Evolutionary conservation across 2,329 filamentous ascomycete species (phyloP), one percentile per base, ranked within the genome.

Genomic region (Apiospora arundinis): DNA sequence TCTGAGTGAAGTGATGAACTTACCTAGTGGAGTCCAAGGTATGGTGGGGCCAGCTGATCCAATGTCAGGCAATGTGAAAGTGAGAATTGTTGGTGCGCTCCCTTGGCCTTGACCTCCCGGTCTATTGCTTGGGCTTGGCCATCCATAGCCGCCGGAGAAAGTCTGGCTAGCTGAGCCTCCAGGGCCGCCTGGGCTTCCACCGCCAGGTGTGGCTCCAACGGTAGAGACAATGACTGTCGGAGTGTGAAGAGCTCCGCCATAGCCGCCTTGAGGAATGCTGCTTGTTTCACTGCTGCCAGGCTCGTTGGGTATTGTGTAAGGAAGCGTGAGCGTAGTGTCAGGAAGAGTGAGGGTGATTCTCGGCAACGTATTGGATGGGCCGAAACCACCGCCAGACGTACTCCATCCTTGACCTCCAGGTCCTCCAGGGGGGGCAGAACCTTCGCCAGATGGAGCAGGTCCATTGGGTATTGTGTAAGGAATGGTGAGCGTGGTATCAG

Each of bases 141-240:
- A 63, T 42, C 42, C 45, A 23, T 67, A 45, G 7, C 66, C 66
- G 66, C 66, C 72, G 52, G 73, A 75, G 63, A 76, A 69, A 11
- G 75, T 76, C 65, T 73, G 72, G 25, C 73, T 73, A 44, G 71
- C 72, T 44, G 74, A 73, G 9, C 69, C 69, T 21, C 71, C 65
- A 32, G 75, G 48, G n/a, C n/a, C 48, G 11, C 48, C 48, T 65
- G 72, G 40, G 65, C 32, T 18, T 16, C 68, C 49, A 16, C 45
- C 44, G 42, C 67, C 40, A 37, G 67, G 44, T 32, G 37, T 69
- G 69, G 40, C 63, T 37, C 68, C 68, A 69, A 52, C 66, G 32
- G 67, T 67, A 28, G 42, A 67, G 12, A 60, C 67, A 46, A 72
- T 60, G 71, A 72, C 74, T 49, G 65, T 67, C 45, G 40, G 65